A percentile compares a stretch with the other conserved stretches of the same genome.
Conservation (phyloP, 257 asterid genomes). For the Solanum habrochaites region DNA sequence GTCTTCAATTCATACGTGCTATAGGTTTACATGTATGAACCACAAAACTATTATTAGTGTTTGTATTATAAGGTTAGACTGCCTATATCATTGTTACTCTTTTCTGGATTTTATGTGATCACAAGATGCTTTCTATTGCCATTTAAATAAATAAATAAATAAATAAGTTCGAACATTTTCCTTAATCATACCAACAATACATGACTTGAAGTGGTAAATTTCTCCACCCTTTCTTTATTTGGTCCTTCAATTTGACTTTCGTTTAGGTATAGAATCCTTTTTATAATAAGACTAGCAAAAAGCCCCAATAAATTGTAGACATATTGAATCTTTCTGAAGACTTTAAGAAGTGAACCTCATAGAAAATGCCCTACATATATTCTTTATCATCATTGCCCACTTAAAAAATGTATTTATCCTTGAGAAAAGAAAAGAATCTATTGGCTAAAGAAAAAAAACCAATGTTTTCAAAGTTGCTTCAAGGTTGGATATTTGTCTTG, state of each 20-base stretch:
- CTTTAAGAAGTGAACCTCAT: conserved; percentile 2
- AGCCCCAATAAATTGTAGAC: conserved; percentile 10
- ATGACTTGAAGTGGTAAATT: conserved; percentile 10
- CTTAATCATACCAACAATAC: neutral
- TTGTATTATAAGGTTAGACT: neutral
- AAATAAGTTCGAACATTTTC: neutral
- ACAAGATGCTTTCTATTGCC: neutral
- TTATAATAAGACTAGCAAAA: neutral
- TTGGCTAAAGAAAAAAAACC: neutral
- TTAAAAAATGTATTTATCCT: neutral
- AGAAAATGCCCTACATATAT: conserved; percentile 6
- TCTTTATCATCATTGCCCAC: neutral
- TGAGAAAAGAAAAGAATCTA: neutral
- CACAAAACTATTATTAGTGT: neutral
- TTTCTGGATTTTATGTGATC: neutral
- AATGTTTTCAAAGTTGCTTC: neutral
- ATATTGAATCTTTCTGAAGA: conserved; percentile 23
- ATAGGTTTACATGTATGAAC: neutral
- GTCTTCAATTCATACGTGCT: neutral
- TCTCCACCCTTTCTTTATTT: neutral
- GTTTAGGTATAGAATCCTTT: neutral
- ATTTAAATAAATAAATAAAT: neutral
- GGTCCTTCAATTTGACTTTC: neutral
- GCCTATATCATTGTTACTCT: neutral
- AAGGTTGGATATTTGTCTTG: neutral